These are phyloP conservation scores for Pedinophyceae sp. DNA, from an alignment of 139 green algal genomes.

Conservation along the genomic window DNA sequence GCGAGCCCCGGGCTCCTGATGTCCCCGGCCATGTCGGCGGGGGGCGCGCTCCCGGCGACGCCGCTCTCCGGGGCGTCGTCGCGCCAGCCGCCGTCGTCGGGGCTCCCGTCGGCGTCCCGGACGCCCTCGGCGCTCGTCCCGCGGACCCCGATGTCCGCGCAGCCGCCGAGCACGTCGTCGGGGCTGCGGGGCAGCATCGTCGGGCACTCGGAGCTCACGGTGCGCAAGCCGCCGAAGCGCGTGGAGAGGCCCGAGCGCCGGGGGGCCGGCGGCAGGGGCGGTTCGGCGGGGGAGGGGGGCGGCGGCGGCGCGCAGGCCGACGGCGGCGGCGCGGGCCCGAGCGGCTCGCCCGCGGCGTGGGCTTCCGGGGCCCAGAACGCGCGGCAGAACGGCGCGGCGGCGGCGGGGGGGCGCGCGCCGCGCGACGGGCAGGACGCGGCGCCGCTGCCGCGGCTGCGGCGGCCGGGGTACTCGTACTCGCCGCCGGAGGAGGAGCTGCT, in stretches of 20 bases:
- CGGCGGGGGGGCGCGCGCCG: background rate
- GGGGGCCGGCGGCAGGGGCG: constrained; percentile 1
- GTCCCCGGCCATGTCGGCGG: background rate
- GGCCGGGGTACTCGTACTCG: constrained; percentile 4
- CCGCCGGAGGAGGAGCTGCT: constrained; percentile 3
- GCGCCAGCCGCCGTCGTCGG: background rate
- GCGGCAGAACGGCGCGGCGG: background rate
- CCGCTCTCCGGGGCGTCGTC: background rate
- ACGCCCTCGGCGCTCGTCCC: too few relatives aligned
- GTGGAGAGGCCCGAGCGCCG: background rate
- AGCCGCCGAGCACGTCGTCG: background rate
- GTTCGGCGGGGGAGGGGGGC: constrained; percentile 5
- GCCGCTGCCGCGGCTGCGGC: background rate
- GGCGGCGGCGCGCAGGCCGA: background rate
- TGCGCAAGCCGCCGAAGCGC: background rate
- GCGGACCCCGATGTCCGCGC: too few relatives aligned
- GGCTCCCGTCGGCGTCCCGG: too few relatives aligned
- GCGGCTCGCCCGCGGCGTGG: background rate
- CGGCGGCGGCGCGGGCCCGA: background rate
- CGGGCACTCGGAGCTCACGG: background rate
- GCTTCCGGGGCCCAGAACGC: background rate
- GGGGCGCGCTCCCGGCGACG: background rate
- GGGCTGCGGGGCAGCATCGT: background rate
- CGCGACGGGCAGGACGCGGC: constrained; percentile 3
- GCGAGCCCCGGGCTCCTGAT: too few relatives aligned